These are phyloP conservation scores for Paraphoma chrysanthemicola DNA, from an alignment of 2,329 filamentous ascomycete species.

Conservation along the genomic window DNA sequence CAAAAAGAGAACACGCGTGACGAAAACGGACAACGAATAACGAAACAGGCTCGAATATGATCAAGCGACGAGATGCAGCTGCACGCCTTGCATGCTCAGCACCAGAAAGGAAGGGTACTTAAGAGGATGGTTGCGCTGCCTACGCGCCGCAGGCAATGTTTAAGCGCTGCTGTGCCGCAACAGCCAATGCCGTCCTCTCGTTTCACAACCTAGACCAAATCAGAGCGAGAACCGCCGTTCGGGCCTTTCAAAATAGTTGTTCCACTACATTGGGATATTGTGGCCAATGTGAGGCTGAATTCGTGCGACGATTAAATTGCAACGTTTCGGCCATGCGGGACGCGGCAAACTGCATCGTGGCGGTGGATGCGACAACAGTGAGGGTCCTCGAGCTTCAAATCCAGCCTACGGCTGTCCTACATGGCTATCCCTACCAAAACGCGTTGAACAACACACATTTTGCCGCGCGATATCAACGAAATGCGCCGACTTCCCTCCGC, in stretches of 20 bases:
- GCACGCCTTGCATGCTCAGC: background rate
- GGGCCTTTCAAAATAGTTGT: background rate
- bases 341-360: background rate
- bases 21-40: background rate
- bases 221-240: background rate
- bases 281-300: background rate
- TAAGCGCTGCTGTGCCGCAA: conserved; percentile 9
- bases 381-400: background rate
- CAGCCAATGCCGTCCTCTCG: conserved; percentile 5
- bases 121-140: background rate
- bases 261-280: background rate
- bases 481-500: conserved; percentile 42
- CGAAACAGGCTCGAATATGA: background rate
- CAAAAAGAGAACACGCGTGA: background rate
- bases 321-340: background rate
- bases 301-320: background rate
- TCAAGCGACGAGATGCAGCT: background rate
- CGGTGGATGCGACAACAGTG: background rate
- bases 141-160: background rate
- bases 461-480: conserved; percentile 11
- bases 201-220: conserved; percentile 1
- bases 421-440: no score
- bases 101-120: background rate
- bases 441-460: background rate
- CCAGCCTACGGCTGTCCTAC: background rate